Percentiles rank a stretch among this genome's conserved stretches.
These are phyloP conservation scores for Phanerochaete carnosa DNA, from an alignment of 768 basidiomycete genomes.

Conservation along the genomic window DNA sequence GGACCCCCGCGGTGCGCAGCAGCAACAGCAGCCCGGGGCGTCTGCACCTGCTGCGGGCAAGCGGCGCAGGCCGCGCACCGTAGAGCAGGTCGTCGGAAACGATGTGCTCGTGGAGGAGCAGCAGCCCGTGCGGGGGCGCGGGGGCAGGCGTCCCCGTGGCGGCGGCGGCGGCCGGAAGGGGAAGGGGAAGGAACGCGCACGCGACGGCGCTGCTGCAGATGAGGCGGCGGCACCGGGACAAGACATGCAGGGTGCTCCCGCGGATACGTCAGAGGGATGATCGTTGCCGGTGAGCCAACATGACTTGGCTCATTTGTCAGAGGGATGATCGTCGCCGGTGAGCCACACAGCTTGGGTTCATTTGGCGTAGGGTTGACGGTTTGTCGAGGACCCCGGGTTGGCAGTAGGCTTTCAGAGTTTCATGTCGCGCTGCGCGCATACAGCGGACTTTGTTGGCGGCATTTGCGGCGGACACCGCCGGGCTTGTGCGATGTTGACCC, in stretches of 20 bases:
- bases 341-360: background rate
- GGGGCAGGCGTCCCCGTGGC: too few species aligned
- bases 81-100: constrained; percentile 12
- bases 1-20: constrained; percentile 4
- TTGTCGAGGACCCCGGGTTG: background rate
- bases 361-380: background rate
- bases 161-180: background rate
- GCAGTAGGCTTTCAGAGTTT: background rate
- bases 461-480: too few species aligned
- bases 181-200: constrained; percentile 16
- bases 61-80: constrained; percentile 6
- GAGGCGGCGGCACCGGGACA: background rate
- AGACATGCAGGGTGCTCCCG: background rate
- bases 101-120: background rate
- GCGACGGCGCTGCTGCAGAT: background rate
- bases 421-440: too few species aligned
- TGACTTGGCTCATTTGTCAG: too few species aligned
- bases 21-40: background rate
- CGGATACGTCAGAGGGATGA: background rate
- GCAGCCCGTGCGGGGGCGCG: constrained; percentile 1
- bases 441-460: too few species aligned
- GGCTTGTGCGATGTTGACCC: too few species aligned
- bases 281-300: background rate
- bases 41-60: background rate
- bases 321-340: background rate